These are phyloP conservation scores for Arachis stenosperma DNA, from an alignment of 306 rosid species.

Conservation along the genomic window DNA sequence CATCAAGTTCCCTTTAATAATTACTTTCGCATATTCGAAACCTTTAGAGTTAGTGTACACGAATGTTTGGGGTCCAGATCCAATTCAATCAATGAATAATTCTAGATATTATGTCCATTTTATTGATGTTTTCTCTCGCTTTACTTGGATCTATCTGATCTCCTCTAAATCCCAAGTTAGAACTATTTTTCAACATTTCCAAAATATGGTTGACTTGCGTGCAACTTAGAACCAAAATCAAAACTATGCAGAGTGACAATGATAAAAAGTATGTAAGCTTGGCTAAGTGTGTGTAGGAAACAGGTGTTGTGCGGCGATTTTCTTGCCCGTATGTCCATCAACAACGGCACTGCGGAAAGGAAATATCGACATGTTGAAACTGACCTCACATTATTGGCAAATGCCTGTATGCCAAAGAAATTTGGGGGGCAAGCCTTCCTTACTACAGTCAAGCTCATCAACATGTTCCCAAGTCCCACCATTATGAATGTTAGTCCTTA, in stretches of 20 bases:
- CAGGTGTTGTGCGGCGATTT: neutral
- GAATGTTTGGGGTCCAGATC: neutral
- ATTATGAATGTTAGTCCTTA: no score
- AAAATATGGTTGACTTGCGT: neutral
- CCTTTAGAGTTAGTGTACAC: neutral
- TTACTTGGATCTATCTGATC: neutral
- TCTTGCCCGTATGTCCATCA: neutral
- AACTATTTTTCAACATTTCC: neutral
- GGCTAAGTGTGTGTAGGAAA: no score
- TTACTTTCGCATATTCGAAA: neutral
- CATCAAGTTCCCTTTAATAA: neutral
- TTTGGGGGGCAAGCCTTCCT: no score
- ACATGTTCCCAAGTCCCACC: no score
- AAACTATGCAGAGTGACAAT: neutral
- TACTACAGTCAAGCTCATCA: no score
- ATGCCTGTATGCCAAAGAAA: no score
- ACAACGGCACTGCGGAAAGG: neutral
- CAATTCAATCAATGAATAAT: neutral
- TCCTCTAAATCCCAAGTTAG: neutral
- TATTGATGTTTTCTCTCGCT: no score
- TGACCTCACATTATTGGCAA: no score
- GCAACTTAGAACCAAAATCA: neutral
- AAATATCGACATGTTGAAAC: neutral
- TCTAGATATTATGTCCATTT: no score
- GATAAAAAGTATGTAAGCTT: neutral